Evolutionary conservation across 768 basidiomycete genomes (phyloP).

Genomic region (Rhizopogon vulgaris): DNA sequence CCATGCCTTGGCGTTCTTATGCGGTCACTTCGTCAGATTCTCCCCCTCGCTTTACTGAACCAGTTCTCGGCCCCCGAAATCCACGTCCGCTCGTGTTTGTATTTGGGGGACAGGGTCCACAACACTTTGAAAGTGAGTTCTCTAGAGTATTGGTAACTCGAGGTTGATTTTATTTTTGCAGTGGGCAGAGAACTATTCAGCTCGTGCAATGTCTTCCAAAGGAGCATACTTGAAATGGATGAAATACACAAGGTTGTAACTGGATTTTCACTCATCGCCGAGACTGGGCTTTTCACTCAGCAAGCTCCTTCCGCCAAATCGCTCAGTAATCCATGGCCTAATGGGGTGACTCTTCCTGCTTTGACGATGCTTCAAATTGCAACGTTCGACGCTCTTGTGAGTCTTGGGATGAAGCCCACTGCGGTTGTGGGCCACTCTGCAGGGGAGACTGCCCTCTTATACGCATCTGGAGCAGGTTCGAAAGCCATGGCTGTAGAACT

Average conservation of each 20-base stretch:
- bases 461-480: constrained; percentile 36
- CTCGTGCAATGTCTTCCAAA: constrained; percentile 30
- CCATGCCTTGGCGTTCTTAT: constrained; percentile 28
- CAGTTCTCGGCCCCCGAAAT: constrained; percentile 20
- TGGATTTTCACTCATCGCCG: constrained; percentile 30
- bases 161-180: constrained; percentile 5
- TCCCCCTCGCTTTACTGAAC: constrained; percentile 17
- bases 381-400: constrained; percentile 32
- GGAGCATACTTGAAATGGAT: constrained; percentile 34
- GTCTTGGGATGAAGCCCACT: constrained; percentile 32
- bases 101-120: constrained; percentile 36
- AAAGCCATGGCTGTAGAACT: constrained; percentile 37
- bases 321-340: constrained; percentile 21
- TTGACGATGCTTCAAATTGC: constrained; percentile 43
- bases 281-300: constrained; percentile 30
- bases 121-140: constrained; percentile 31
- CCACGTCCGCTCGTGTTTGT: constrained; percentile 30
- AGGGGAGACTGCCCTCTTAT: constrained; percentile 39
- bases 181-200: constrained; percentile 34
- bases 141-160: too few relatives aligned
- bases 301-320: constrained; percentile 5
- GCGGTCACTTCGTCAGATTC: constrained; percentile 10
- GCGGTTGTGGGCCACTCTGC: constrained; percentile 42
- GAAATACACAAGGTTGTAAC: constrained; percentile 21
- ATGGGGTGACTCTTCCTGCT: constrained; percentile 33